A percentile compares a stretch with the other conserved stretches of the same genome.
Conservation (phyloP, 495 filamentous ascomycete genomes). For the Hyaloscypha hepaticicola region DNA sequence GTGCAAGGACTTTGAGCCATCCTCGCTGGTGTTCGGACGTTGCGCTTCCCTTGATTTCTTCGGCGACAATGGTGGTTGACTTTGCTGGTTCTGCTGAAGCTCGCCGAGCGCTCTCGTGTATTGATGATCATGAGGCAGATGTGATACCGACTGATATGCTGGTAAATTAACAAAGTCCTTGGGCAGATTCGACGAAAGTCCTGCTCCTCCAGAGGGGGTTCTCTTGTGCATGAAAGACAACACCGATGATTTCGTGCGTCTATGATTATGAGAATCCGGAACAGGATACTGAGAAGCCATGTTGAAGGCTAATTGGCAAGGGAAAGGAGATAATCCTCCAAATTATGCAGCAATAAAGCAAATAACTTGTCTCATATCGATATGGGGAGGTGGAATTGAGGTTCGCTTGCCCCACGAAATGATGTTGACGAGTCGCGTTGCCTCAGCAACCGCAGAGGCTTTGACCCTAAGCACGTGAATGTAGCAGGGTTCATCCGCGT, state of each 20-base stretch:
- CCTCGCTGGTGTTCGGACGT: constrained; percentile 28
- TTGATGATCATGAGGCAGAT: constrained; percentile 36
- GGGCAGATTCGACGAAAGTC: constrained; percentile 25
- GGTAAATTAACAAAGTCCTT: constrained; percentile 25
- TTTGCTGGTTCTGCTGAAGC: constrained; percentile 49
- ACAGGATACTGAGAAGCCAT: constrained; percentile 25
- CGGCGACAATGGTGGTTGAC: constrained; percentile 37
- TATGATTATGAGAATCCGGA: constrained; percentile 23
- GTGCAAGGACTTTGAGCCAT: constrained; percentile 40
- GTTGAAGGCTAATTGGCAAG: constrained; percentile 10
- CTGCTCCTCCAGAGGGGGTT: constrained; percentile 40
- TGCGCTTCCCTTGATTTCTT: constrained; percentile 39
- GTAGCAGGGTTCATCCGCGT: not conserved
- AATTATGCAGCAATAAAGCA: constrained; percentile 17
- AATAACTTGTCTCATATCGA: constrained; percentile 12
- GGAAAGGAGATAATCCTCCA: not conserved
- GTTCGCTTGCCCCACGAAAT: not conserved
- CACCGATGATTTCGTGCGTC: constrained; percentile 54
- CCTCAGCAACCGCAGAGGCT: not conserved
- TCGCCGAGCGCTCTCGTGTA: constrained; percentile 47
- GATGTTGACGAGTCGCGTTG: not conserved
- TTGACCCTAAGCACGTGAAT: not conserved
- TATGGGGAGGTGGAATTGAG: constrained; percentile 3
- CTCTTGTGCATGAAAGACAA: constrained; percentile 57
- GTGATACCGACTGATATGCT: constrained; percentile 29